Evolutionary conservation across 768 basidiomycete species (phyloP).

Genomic region (Inosperma sp.): DNA sequence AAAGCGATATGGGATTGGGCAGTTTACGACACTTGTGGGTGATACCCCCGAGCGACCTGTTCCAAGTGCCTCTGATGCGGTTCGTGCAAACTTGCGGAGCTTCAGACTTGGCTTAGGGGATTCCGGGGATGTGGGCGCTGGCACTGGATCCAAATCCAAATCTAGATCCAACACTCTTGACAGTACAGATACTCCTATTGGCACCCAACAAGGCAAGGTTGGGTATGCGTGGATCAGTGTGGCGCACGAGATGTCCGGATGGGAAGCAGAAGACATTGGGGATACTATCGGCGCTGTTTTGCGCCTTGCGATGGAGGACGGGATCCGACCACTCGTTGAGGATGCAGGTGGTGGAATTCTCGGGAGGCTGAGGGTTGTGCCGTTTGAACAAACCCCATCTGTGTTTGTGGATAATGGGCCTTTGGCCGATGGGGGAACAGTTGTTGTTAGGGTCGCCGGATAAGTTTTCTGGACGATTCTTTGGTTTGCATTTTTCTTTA

Average conservation of each 20-base stretch:
- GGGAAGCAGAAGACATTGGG: constrained; percentile 72
- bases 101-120: constrained; percentile 33
- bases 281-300: constrained; percentile 42
- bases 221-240: constrained; percentile 78
- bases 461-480: too few relatives aligned
- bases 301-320: constrained; percentile 38
- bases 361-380: constrained; percentile 35
- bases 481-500: too few relatives aligned
- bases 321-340: constrained; percentile 43
- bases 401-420: constrained; percentile 41
- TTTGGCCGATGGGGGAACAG: constrained; percentile 39
- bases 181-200: constrained; percentile 16
- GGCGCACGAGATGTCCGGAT: constrained; percentile 68
- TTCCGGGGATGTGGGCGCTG: too few relatives aligned
- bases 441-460: constrained; percentile 35
- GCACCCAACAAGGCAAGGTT: constrained; percentile 38
- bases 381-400: constrained; percentile 51
- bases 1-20: constrained; percentile 30
- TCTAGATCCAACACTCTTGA: constrained; percentile 11
- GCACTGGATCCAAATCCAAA: constrained; percentile 1
- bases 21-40: constrained; percentile 80
- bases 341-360: constrained; percentile 22
- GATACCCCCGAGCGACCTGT: constrained; percentile 59
- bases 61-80: constrained; percentile 67
- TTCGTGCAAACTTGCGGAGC: constrained; percentile 65